Evolutionary conservation across 495 filamentous ascomycete species (phyloP).

Genomic region (Aspergillus panamensis): DNA sequence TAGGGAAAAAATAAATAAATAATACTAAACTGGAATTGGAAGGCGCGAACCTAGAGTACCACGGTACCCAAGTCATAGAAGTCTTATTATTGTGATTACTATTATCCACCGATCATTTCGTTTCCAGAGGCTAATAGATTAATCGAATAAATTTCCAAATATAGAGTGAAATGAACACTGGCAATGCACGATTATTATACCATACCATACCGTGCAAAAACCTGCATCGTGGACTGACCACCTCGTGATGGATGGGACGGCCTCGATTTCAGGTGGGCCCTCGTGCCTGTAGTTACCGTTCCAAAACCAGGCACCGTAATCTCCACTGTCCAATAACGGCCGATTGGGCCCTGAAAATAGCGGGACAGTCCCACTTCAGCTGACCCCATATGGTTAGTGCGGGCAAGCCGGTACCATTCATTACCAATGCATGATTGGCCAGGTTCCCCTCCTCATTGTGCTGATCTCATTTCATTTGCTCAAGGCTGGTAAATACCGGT

Average conservation of each 20-base stretch:
- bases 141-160: neutral
- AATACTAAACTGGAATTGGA: neutral
- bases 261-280: conserved; percentile 2
- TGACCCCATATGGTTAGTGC: conserved; percentile 6
- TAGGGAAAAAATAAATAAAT: neutral
- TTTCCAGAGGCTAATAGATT: neutral
- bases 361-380: neutral
- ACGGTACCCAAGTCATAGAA: neutral
- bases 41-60: neutral
- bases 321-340: conserved; percentile 7
- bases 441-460: conserved; percentile 6
- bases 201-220: conserved; percentile 2
- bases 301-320: conserved; percentile 26
- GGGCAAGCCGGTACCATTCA: neutral
- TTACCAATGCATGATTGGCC: conserved; percentile 21
- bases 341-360: conserved; percentile 1
- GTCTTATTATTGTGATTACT: neutral
- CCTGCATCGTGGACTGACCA: neutral
- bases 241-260: conserved; percentile 4
- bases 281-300: conserved; percentile 16
- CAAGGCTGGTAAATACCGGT: conserved; percentile 20
- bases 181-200: neutral
- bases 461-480: conserved; percentile 26
- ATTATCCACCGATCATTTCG: neutral
- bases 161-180: neutral